Evolutionary conservation across 2,329 filamentous ascomycete genomes (phyloP).

Genomic region (Claviceps capensis): DNA sequence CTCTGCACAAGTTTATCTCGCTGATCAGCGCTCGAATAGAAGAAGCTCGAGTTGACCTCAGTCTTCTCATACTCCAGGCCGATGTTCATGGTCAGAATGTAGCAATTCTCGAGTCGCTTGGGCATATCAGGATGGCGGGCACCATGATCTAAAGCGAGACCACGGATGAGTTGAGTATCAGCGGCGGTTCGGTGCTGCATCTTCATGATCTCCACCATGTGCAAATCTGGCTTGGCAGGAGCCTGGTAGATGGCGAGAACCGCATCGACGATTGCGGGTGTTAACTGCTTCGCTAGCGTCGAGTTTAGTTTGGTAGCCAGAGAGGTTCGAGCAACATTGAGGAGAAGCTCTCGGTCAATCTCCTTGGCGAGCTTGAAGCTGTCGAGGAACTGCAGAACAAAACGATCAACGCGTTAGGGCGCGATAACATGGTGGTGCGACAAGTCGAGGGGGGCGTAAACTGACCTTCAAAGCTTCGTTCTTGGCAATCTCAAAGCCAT

Average conservation of each 20-base stretch:
- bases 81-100: conserved; percentile 89
- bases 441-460: neutral
- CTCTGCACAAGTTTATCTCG: conserved; percentile 96
- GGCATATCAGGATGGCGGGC: conserved; percentile 97
- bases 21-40: conserved; percentile 94
- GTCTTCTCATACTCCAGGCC: conserved; percentile 98
- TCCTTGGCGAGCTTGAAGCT: conserved; percentile 79
- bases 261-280: conserved; percentile 88
- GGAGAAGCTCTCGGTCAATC: conserved; percentile 83
- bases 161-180: conserved; percentile 90
- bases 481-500: conserved; percentile 96
- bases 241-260: conserved; percentile 88
- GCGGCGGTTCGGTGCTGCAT: conserved; percentile 97
- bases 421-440: too few species aligned
- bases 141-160: conserved; percentile 86
- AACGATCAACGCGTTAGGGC: neutral
- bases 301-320: conserved; percentile 90
- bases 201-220: conserved; percentile 99
- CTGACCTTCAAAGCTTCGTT: conserved; percentile 71
- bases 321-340: conserved; percentile 87
- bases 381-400: conserved; percentile 64
- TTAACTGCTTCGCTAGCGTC: conserved; percentile 78
- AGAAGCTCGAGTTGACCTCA: conserved; percentile 98
- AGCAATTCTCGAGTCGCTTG: conserved; percentile 88
- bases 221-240: conserved; percentile 84